Evolutionary conservation across 352 stramenopile genomes (phyloP), one percentile per base, ranked within the genome.

Genomic region (Blastocystis sp.): DNA sequence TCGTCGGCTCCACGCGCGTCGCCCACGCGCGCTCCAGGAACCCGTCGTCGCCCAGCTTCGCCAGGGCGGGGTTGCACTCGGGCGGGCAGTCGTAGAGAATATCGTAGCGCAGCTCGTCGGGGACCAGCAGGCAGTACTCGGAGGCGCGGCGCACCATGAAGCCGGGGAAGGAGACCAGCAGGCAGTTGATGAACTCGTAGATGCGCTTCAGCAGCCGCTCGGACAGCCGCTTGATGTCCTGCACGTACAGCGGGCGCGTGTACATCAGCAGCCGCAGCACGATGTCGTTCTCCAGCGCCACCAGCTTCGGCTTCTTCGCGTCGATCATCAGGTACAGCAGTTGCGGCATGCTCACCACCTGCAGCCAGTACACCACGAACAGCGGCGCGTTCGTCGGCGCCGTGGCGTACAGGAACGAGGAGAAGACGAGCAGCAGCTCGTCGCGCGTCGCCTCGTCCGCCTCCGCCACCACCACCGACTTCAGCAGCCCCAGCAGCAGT

Each of bases 81-180:
- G 71, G 71, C 17, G 71, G 71, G 45, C 41, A 64, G 48, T 81
- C 71, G 43, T 66, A 43, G 3, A 81, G n/a, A 3, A 81, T 21
- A 53, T n/a, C 43, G 1, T 14, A 3, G 28, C 71, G 41, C 17
- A 65, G 19, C 4, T 66, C 56, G 14, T 66, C 43, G 21, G 48
- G 28, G 0, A 81, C 23, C 19, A 62, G 52, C 21, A 21, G 71
- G 21, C 64, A 14, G 21, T 66, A 38, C 19, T 65, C 43, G 43
- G 40, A 62, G 7, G 11, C 17, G 43, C 71, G 71, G 21, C 14
- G 17, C 5, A 19, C 38, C 19, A 81, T 34, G 71, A 81, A 81
- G 48, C 71, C 71, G 43, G 71, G 71, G 28, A 81, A 81, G 3
- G 71, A 81, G 10, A 64, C 28, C 23, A 56, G 43, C 10, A 81